Percentiles rank a stretch among this genome's conserved stretches.
These are phyloP conservation scores for Blastocrithidia nonstop DNA, from an alignment of 208 protist genomes.

Conservation along the genomic window DNA sequence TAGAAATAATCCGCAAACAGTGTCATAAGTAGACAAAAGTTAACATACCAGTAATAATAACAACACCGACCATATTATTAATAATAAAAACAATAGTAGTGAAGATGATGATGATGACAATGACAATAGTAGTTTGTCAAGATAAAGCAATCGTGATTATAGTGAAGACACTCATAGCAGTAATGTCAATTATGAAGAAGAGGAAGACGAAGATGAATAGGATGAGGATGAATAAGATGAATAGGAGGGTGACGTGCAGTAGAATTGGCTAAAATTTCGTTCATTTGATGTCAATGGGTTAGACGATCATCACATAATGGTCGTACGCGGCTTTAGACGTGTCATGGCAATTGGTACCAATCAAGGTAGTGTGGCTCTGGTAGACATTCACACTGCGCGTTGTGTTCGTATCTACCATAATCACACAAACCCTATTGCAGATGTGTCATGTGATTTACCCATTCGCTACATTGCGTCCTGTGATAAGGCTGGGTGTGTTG, in stretches of 20 bases:
- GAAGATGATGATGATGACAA: slow-evolving; percentile 8
- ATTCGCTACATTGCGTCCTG: slow-evolving; percentile 31
- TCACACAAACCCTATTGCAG: slow-evolving; percentile 38
- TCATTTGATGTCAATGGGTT: slow-evolving; percentile 9
- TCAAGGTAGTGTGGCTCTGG: slow-evolving; percentile 34
- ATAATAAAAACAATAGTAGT: slow-evolving; percentile 10
- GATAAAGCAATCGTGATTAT: slow-evolving; percentile 5
- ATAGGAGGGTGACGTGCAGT: background rate
- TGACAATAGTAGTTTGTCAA: slow-evolving; percentile 7
- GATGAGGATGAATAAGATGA: background rate
- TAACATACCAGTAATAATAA: slow-evolving; percentile 8
- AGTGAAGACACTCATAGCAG: background rate
- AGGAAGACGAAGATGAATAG: background rate
- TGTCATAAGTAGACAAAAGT: no score
- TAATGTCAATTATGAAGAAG: background rate
- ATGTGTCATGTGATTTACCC: slow-evolving; percentile 26
- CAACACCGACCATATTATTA: slow-evolving; percentile 10
- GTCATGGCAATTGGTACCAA: slow-evolving; percentile 55
- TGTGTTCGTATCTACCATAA: slow-evolving; percentile 11
- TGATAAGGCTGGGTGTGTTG: slow-evolving; percentile 33
- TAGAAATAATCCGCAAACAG: no score
- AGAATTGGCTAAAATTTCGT: background rate
- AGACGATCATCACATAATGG: slow-evolving; percentile 46
- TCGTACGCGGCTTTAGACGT: slow-evolving; percentile 14
- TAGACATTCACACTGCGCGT: slow-evolving; percentile 11